Base-by-base conservation (phyloP, 2,329 filamentous ascomycete species). In the Microcera coccophila region DNA sequence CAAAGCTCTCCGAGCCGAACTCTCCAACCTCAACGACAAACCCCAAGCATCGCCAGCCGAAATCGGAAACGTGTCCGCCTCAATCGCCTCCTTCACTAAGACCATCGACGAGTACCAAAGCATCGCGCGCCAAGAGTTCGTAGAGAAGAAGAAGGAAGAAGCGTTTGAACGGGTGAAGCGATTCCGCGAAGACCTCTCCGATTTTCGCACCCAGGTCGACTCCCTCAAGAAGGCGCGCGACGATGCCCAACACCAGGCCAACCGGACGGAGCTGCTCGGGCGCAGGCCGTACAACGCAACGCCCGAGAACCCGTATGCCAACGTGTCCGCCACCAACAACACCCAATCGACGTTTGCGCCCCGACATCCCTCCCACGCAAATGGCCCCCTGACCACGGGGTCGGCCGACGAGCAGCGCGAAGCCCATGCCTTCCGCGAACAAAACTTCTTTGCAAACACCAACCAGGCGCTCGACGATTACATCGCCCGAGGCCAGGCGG, bases 401-500 rank as follows among this genome's bases (percentile, higher is more conserved):
- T 74, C 74, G 35, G 71, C 71, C n/a, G 83, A 89, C 52, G 79
- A 82, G 49, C 75, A 72, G 42, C 78, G 90, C 38, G 90, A 96
- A 69, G 70, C 78, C 3, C 90, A 96, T 62, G 90, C 90, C 3
- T 72, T 97, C 52, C 78, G 90, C 38, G 93, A 98, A 69, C 89
- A 95, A 58, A 84, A 77, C 47, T 97, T 98, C 72, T 87, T 96
- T 57, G 67, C 79, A 16, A 83, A 78, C 55, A 93, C 91, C 4
- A 87, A 95, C 62, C 78, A 77, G 15, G 89, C 93, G 40, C 75
- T 98, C 1, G 93, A 98, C 62, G 91, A 97, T 54, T 98, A 95
- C 62, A 79, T 98, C 43, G 90, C 94, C 36, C 76, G 91, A 3
- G 93, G 93, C 0, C 82, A 95, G 61, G 88, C 90, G 1, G 93